phyloP scores from a whole-genome alignment of 1,284 basidiomycete species.

The Cutaneotrichosporon curvatum region DNA sequence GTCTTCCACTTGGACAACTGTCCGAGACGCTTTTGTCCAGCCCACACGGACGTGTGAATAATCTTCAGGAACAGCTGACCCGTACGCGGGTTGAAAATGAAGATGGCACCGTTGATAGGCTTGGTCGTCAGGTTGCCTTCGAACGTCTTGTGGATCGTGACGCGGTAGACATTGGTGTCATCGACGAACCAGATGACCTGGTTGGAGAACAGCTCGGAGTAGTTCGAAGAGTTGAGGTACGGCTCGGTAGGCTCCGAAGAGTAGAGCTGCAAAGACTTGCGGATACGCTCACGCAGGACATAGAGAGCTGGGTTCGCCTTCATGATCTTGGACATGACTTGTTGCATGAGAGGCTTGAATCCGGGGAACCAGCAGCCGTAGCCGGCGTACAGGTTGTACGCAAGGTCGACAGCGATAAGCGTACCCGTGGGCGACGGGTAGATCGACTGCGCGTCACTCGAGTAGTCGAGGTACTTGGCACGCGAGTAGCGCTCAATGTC shows the following conservation, averaged over 20 bases:
- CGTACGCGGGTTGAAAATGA: slow-evolving; percentile 98
- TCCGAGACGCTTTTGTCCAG: slow-evolving; percentile 98
- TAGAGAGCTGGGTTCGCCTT: slow-evolving; percentile 76
- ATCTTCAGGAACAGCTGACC: slow-evolving; percentile 98
- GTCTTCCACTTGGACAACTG: slow-evolving; percentile 97
- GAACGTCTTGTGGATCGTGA: slow-evolving; percentile 99
- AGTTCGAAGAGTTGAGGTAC: slow-evolving; percentile 82
- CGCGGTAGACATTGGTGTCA: slow-evolving; percentile 98
- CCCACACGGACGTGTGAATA: slow-evolving; percentile 99
- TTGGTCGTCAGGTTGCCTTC: slow-evolving; percentile 99
- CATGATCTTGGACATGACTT: slow-evolving; percentile 99
- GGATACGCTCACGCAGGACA: slow-evolving; percentile 94
- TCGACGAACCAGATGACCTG: slow-evolving; percentile 99
- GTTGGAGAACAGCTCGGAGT: slow-evolving; percentile 97
- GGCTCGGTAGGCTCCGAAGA: slow-evolving; percentile 99
- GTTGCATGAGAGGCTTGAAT: slow-evolving; percentile 93
- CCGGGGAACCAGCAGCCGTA: slow-evolving; percentile 99
- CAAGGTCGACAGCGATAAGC: slow-evolving; percentile 93
- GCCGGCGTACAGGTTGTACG: slow-evolving; percentile 98
- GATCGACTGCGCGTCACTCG: slow-evolving; percentile 92
- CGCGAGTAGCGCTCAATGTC: slow-evolving; percentile 96
- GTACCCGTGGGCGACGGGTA: slow-evolving; percentile 97
- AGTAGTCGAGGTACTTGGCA: slow-evolving; percentile 80
- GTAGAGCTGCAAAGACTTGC: slow-evolving; percentile 96
- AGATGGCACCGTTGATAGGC: slow-evolving; percentile 98